Evolutionary conservation across 352 stramenopile species (phyloP).

Genomic region (Globisporangium nagaii): DNA sequence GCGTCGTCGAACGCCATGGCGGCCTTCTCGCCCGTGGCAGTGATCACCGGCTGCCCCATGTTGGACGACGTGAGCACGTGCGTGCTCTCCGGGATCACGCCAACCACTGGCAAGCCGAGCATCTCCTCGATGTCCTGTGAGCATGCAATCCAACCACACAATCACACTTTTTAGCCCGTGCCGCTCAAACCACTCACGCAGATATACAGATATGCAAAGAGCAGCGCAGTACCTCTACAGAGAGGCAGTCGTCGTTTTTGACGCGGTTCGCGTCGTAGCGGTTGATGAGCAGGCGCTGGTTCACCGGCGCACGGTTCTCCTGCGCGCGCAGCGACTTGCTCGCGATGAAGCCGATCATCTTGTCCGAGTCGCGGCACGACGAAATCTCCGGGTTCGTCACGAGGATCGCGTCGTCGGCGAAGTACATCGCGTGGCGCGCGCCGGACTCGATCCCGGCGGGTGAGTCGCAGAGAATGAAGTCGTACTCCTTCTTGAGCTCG

Average conservation of each 20-base stretch:
- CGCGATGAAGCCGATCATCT: conserved; percentile 94
- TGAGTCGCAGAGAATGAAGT: conserved; percentile 90
- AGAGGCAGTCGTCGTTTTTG: conserved; percentile 86
- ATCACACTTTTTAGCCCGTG: background rate
- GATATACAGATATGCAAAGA: background rate
- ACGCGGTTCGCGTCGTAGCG: conserved; percentile 88
- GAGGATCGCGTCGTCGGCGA: conserved; percentile 90
- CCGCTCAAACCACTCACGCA: background rate
- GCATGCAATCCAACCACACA: no score
- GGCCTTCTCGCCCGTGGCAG: conserved; percentile 58
- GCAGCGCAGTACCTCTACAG: conserved; percentile 61
- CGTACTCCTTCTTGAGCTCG: conserved; percentile 77
- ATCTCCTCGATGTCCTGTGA: conserved; percentile 91
- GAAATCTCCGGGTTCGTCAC: conserved; percentile 94
- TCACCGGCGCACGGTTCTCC: conserved; percentile 65
- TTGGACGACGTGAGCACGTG: conserved; percentile 92
- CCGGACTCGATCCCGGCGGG: conserved; percentile 89
- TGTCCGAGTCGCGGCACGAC: conserved; percentile 91
- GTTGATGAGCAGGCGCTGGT: conserved; percentile 87
- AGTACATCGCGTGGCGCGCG: conserved; percentile 90
- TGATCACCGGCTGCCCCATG: conserved; percentile 90
- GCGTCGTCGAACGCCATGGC: conserved; percentile 85
- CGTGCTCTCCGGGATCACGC: conserved; percentile 88
- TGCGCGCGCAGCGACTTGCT: conserved; percentile 85
- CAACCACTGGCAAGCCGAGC: conserved; percentile 84